Base-by-base conservation (phyloP, 129 eudicot species). In the Artemisia tridentata region DNA sequence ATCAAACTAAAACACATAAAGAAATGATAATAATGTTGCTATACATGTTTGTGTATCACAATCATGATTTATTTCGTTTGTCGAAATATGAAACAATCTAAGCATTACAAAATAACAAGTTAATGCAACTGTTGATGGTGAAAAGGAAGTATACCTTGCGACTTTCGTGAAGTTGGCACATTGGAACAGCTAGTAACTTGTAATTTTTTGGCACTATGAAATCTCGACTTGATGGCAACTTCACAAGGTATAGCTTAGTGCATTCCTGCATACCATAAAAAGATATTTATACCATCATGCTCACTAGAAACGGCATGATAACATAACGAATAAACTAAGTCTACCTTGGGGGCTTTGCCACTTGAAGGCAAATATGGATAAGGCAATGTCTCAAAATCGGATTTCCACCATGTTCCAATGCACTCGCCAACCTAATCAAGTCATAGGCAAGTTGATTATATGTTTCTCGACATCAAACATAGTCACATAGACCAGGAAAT, bases 371-470 rank as follows among this genome's bases (percentile, higher is more conserved):
- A 21, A 63, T 80, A 91, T 0, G 96, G 97, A 73, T 69, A 84
- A 25, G 86, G 72, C 71, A 85, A 29, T n/a, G 88, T 31, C 56
- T 91, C 96, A 43, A 86, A 91, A 56, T 84, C 84, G 2, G 85
- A 77, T 76, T 81, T 88, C 97, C 96, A 91, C 93, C 97, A 91
- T 74, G 73, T 84, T 50, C 96, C 93, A 47, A 91, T 80, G 74
- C 97, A 91, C 79, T 91, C 96, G 23, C 88, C 88, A 17, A 88
- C 91, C 97, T 91, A 73, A 49, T 38, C 7, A 85, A 50, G 45
- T 43, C n/a, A n/a, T 1, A 50, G 13, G 57, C 34, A 29, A 9
- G 10, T 5, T 55, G 21, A 11, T 49, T 55, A 58, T 52, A 54
- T 43, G 31, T 23, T 21, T 55, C 29, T 51, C 10, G 18, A 7